phyloP scores from a whole-genome alignment of 495 filamentous ascomycete species.

The Pseudevernia furfuracea region DNA sequence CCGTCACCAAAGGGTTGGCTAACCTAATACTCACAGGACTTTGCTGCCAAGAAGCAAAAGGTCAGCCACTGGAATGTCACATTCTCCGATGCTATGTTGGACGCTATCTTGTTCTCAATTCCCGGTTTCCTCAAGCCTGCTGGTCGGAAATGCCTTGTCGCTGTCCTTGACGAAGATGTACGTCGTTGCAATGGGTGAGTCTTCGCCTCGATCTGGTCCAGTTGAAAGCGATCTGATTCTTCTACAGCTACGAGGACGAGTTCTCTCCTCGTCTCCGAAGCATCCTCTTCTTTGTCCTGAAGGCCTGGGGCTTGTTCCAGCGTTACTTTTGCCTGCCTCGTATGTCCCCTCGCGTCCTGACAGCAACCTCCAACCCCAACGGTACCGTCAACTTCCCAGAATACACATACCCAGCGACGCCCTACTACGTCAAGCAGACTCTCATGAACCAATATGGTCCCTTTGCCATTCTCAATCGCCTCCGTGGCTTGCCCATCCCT shows the following conservation, averaged over 20 bases:
- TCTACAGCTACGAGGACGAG: conserved; percentile 9
- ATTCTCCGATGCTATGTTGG: conserved; percentile 21
- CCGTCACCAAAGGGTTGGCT: not conserved
- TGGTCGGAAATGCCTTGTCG: conserved; percentile 18
- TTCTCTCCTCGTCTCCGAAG: conserved; percentile 10
- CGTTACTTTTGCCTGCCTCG: conserved; percentile 21
- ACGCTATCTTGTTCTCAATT: conserved; percentile 20
- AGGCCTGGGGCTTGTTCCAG: conserved; percentile 13
- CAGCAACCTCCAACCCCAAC: conserved; percentile 14
- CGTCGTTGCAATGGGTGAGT: conserved; percentile 19
- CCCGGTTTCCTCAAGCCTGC: conserved; percentile 17
- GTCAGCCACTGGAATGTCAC: conserved; percentile 14
- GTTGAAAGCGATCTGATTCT: not conserved
- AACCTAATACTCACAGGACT: not conserved
- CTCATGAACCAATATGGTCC: conserved; percentile 21
- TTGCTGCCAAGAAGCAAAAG: conserved; percentile 10
- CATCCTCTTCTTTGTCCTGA: conserved; percentile 12
- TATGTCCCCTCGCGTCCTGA: conserved; percentile 12
- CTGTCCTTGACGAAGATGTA: conserved; percentile 22
- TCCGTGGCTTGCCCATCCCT: conserved; percentile 17
- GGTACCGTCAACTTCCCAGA: conserved; percentile 19
- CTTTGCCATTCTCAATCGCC: conserved; percentile 15
- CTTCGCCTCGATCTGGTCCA: not conserved
- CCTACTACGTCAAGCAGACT: conserved; percentile 22
- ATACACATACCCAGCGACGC: conserved; percentile 17